Evolutionary conservation across 2,329 filamentous ascomycete species (phyloP).

Genomic region (Verticillium tricorpus): DNA sequence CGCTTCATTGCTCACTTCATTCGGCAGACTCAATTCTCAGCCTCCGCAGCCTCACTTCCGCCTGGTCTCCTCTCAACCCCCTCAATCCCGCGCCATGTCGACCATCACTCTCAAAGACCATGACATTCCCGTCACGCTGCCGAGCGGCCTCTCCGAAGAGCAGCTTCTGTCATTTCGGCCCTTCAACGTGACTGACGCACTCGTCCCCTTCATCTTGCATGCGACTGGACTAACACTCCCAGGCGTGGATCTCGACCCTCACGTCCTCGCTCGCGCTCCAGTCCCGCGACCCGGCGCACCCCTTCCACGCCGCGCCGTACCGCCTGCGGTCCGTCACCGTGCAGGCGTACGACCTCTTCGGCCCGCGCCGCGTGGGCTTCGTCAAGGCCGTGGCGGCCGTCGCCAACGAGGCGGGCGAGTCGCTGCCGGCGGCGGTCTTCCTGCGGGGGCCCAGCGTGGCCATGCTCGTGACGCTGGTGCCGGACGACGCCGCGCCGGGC

Average conservation of each 20-base stretch:
- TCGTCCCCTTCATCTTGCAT: not conserved
- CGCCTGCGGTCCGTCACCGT: constrained; percentile 43
- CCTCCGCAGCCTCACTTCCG: no score
- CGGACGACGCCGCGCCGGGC: constrained; percentile 37
- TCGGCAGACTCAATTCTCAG: not conserved
- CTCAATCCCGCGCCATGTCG: constrained; percentile 24
- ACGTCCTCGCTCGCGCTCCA: constrained; percentile 43
- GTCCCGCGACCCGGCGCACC: constrained; percentile 31
- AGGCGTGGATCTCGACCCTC: constrained; percentile 48
- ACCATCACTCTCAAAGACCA: constrained; percentile 33
- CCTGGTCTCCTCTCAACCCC: not conserved
- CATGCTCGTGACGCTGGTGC: constrained; percentile 53
- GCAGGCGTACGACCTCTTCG: constrained; percentile 51
- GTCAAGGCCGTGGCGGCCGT: constrained; percentile 49
- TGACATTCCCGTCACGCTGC: constrained; percentile 36
- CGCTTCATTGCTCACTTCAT: not conserved
- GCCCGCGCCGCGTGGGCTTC: constrained; percentile 45
- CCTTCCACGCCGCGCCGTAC: constrained; percentile 52
- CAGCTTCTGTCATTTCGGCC: constrained; percentile 43
- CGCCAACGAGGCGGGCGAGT: constrained; percentile 40
- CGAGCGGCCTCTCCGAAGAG: constrained; percentile 36
- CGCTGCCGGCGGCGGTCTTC: constrained; percentile 50
- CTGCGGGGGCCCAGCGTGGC: constrained; percentile 57
- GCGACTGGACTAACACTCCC: not conserved
- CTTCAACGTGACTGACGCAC: constrained; percentile 38